phyloP scores from a whole-genome alignment of 129 eudicot species.

The Oenanthe sinensis region DNA sequence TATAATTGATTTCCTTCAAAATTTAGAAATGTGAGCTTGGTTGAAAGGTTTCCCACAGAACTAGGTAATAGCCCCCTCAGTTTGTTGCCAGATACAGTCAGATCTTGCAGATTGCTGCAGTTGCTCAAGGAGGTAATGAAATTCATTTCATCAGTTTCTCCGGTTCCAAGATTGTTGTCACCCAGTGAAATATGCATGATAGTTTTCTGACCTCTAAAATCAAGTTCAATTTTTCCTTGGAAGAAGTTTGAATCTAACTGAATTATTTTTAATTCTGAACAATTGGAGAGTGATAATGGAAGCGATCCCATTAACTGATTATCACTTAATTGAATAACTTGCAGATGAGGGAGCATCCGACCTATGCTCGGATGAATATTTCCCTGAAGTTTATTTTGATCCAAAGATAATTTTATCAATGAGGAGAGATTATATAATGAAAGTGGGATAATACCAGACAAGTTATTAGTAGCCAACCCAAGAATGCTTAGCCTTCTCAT shows the following conservation, averaged over 20 bases:
- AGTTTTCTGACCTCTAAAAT: constrained; percentile 12
- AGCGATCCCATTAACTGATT: constrained; percentile 23
- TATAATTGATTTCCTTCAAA: constrained; percentile 16
- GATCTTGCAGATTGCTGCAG: constrained; percentile 17
- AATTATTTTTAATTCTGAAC: constrained; percentile 11
- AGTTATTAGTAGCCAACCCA: neutral
- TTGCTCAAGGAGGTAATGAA: constrained; percentile 24
- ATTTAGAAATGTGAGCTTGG: constrained; percentile 1
- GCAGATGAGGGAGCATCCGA: neutral
- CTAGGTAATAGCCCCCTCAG: constrained; percentile 22
- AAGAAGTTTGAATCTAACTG: constrained; percentile 7
- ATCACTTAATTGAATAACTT: neutral
- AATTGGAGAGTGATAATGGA: constrained; percentile 31
- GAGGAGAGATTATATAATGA: neutral
- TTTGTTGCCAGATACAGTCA: constrained; percentile 7
- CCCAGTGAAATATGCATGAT: neutral
- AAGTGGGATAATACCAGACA: constrained; percentile 8
- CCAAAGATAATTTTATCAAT: neutral
- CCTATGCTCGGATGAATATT: neutral
- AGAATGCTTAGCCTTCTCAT: neutral
- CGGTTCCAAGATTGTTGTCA: constrained; percentile 16
- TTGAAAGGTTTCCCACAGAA: constrained; percentile 22
- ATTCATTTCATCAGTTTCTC: constrained; percentile 13
- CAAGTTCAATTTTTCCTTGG: constrained; percentile 15
- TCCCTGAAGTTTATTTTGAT: neutral